These are phyloP conservation scores for Erodium trifolium DNA, from an alignment of 441 rosid species.

Conservation along the genomic window DNA sequence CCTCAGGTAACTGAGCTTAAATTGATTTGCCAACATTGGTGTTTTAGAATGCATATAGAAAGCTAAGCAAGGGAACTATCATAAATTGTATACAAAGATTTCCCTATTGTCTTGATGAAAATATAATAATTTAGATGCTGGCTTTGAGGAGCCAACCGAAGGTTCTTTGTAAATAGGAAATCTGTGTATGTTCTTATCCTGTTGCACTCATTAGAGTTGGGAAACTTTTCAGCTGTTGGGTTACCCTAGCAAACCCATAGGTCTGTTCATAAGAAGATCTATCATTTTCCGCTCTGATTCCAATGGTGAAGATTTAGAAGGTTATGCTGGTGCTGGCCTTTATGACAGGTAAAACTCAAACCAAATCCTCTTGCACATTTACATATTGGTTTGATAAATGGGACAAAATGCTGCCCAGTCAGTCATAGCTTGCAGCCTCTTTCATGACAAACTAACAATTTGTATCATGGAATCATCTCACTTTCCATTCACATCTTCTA, in stretches of 20 bases:
- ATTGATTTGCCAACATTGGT: slow-evolving; percentile 6
- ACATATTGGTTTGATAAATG: background rate
- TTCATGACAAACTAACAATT: background rate
- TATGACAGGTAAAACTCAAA: slow-evolving; percentile 73
- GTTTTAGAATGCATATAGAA: background rate
- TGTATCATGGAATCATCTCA: background rate
- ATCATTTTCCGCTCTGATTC: slow-evolving; percentile 94
- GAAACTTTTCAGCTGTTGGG: slow-evolving; percentile 55
- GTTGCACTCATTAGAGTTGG: slow-evolving; percentile 15
- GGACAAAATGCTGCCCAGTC: background rate
- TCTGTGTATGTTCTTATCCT: slow-evolving; percentile 3
- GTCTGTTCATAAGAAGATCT: slow-evolving; percentile 80
- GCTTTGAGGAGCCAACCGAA: background rate
- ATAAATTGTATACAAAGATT: background rate
- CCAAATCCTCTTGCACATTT: background rate
- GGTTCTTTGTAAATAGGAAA: background rate
- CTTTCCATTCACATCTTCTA: background rate
- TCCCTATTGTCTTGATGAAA: background rate
- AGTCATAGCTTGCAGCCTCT: background rate
- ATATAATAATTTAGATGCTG: background rate
- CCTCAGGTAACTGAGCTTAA: slow-evolving; percentile 53
- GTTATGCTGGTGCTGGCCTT: slow-evolving; percentile 99
- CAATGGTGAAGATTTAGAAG: slow-evolving; percentile 96
- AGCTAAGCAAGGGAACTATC: background rate
- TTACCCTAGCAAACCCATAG: slow-evolving; percentile 94